A percentile compares a stretch with the other conserved stretches of the same genome.
phyloP scores from a whole-genome alignment of 495 filamentous ascomycete genomes.

The Xylaria acuta region DNA sequence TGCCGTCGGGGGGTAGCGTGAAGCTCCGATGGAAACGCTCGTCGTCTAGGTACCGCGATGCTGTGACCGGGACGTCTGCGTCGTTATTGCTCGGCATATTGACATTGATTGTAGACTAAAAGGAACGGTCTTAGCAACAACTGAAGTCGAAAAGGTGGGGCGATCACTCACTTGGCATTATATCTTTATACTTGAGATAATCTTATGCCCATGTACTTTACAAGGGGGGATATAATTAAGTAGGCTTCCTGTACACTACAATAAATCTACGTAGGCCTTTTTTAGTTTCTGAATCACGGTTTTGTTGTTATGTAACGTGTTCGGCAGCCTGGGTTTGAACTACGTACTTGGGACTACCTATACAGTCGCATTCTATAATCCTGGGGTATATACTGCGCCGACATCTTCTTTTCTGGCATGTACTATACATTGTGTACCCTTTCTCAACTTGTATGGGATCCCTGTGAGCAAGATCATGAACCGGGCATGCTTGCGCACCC shows the following conservation, averaged over 20 bases:
- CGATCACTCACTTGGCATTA: neutral
- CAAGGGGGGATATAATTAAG: neutral
- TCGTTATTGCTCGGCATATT: conserved; percentile 8
- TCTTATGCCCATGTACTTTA: neutral
- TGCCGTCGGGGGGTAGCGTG: conserved; percentile 2
- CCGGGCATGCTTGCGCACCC: neutral
- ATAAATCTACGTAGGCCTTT: neutral
- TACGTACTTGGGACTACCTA: neutral
- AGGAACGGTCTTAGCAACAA: neutral
- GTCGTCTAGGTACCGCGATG: conserved; percentile 8
- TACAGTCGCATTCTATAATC: neutral
- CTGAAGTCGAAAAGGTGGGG: neutral
- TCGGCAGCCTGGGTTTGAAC: neutral
- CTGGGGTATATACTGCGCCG: neutral
- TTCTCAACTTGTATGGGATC: neutral
- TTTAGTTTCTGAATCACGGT: neutral
- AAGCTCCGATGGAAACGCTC: conserved; percentile 19
- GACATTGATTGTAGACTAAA: neutral
- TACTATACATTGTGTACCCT: neutral
- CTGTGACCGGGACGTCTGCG: neutral
- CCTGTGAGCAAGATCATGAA: neutral
- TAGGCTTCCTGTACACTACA: neutral
- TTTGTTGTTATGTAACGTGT: neutral
- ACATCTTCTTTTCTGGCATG: neutral
- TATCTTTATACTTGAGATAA: neutral